phyloP scores from a whole-genome alignment of 1,139 yeast genomes.

The Saccharomycopsis hybrid region DNA sequence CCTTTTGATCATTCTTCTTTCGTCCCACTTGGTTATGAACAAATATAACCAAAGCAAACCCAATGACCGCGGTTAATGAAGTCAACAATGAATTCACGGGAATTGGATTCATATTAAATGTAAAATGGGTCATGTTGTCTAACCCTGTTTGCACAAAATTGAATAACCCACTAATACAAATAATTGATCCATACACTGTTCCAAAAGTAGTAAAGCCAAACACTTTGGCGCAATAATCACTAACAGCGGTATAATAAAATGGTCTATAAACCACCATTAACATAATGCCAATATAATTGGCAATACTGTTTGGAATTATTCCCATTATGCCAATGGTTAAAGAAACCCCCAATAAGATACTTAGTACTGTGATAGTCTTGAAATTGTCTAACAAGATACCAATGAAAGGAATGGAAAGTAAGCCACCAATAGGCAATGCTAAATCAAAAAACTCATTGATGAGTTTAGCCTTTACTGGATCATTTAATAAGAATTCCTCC shows the following conservation, averaged over 20 bases:
- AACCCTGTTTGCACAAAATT: constrained; percentile 65
- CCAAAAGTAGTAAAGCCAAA: constrained; percentile 93
- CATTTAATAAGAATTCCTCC: constrained; percentile 59
- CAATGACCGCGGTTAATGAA: constrained; percentile 46
- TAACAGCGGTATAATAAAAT: constrained; percentile 83
- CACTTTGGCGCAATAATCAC: constrained; percentile 86
- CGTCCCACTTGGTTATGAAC: not conserved
- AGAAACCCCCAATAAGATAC: constrained; percentile 48
- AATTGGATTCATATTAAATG: constrained; percentile 64
- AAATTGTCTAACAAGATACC: constrained; percentile 76
- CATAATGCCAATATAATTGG: constrained; percentile 57
- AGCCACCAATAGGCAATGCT: constrained; percentile 83
- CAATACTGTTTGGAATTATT: constrained; percentile 43
- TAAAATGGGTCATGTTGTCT: constrained; percentile 63
- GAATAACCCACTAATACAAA: constrained; percentile 72
- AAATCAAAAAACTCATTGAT: constrained; percentile 75
- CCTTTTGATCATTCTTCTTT: not conserved
- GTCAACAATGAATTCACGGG: constrained; percentile 64
- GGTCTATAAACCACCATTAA: constrained; percentile 83
- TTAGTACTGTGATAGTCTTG: constrained; percentile 53
- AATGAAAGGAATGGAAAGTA: constrained; percentile 76
- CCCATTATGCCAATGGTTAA: constrained; percentile 64
- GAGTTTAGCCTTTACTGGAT: constrained; percentile 44
- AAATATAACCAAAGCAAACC: constrained; percentile 34
- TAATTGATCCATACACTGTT: constrained; percentile 81